Base-by-base conservation (phyloP, 192 early-diverging fungal species). In the Coemansia sp. region DNA sequence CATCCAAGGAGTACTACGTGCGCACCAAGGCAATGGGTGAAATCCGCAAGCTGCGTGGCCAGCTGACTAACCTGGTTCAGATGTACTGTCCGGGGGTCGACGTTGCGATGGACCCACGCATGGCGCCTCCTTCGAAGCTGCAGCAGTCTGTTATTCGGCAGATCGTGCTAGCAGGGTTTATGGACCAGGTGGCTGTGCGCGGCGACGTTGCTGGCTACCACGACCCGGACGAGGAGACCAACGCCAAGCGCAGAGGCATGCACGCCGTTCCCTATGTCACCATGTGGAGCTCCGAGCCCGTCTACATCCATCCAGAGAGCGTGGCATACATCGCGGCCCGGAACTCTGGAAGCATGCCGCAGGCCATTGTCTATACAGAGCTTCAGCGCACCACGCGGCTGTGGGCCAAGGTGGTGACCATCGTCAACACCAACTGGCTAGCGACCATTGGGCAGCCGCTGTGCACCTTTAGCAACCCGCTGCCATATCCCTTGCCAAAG, bases 171-270 rank as follows among this genome's bases (percentile, higher is more conserved):
- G 88, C 94, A 2, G 94, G 95, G 1, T 98, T 94, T 59, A 87
- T 94, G 58, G 98, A 99, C 69, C 92, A 91, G 8, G 87, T 99
- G n/a, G 98, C 98, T 1, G 79, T 91, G 55, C 89, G 94, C 2
- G 87, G 86, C 67, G 95, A 96, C 55, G 77, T 93, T n/a, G 87
- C 93, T 32, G 89, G 78, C 35, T 73, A 71, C 61, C 76, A 73
- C 56, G 72, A 68, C 45, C 64, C 65, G 8, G 80, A 73, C 48
- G 73, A 65, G 18, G 75, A 74, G 59, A 18, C 66, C 64, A 88
- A 73, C 78, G 85, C 67, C 61, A 87, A 87, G 67, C 79, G 79
- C 38, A 79, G 83, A 61, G 75, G 83, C 14, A 81, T 76, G 65
- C 83, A 77, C n/a, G 79, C 81, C 1, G 71, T 68, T 34, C 77